Evolutionary conservation across 2,329 filamentous ascomycete species (phyloP), one percentile per base, ranked within the genome.

Genomic region (Ophiostoma tasmaniense): DNA sequence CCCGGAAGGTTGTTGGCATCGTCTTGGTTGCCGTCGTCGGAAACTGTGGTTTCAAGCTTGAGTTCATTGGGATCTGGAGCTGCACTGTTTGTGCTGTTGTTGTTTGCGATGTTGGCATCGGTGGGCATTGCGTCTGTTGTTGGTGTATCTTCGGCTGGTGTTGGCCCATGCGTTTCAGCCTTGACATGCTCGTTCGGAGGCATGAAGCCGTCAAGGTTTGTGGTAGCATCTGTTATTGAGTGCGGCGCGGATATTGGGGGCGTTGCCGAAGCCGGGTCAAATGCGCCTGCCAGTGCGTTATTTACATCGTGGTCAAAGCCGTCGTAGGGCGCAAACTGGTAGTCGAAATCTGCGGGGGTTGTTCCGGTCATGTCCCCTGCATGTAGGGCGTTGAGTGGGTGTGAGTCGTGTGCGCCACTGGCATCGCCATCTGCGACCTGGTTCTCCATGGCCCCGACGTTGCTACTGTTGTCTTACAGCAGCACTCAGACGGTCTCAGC

Each of bases 11-110:
- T 80, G 42, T 77, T 79, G 69, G 61, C 20, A 64, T 78, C 80
- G 55, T 80, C 81, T 33, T 77, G 80, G 59, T 78, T 81, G 64
- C 76, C 80, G 45, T 81, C 80, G 33, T 84, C 84, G 5, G 83
- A 83, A 30, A 33, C 17, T 30, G 55, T 25, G 14, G 30, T 30
- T 14, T 39, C 55, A 30, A 30, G 30, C 33, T 33, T 33, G n/a
- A 33, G 33, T 28, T 61, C 52, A 28, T 61, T 10, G 6, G 4
- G 13, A 10, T 28, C 55, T 30, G 30, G 55, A 28, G 55, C n/a
- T 13, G 22, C 25, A 13, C 25, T 25, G 10, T 14, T 61, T 33
- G 33, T 8, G 11, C 17, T 61, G 17, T 25, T 30, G 8, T 33
- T 33, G 8, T 33, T 33, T 33, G 33, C 33, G 8, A 6, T 30